Evolutionary conservation across 1,284 basidiomycete species (phyloP), one percentile per base, ranked within the genome.

Genomic region (Volvariella volvacea): DNA sequence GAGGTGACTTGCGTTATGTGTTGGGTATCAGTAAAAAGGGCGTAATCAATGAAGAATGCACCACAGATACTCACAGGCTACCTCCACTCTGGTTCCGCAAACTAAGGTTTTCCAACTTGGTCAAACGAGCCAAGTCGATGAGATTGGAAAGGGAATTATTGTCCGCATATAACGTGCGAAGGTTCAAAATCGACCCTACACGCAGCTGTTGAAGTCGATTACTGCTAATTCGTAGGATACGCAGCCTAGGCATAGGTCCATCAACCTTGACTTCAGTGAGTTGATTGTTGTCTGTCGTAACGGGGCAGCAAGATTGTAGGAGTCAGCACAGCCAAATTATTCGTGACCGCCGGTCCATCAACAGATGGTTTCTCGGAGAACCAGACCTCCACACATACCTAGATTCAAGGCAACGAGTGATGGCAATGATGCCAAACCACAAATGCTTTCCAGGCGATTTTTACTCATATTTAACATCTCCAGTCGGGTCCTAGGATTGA

Each of bases 111-210:
- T 97, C 93, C 52, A 99, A 69, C 63, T 80, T 82, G 50, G 65
- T 64, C 51, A 91, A 64, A 25, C 74, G 70, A 47, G 71, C 72
- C 57, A 73, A 69, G 59, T 76, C 77, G 45, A 56, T 63, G 52
- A 78, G 71, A 55, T 56, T 71, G 53, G 64, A 66, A 19, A 99
- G 71, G 25, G 70, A 65, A 63, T 97, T 97, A 61, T 87, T 85
- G 70, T 99, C 95, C 55, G 88, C 81, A 63, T 96, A 97, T 21
- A 98, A 75, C 51, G 92, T 97, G 51, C 92, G 82, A 51, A 98
- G 67, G 56, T 83, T 83, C 3, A 79, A 72, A 58, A 88, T 80
- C 14, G 70, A 66, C 15, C 73, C 73, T 40, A 88, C 76, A 58
- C 93, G 77, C 41, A 99, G 70, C 46, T 67, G 62, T 42, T 73